Percentiles rank a stretch among this genome's conserved stretches.
These are phyloP conservation scores for Corylus americana DNA, from an alignment of 306 rosid species.

Conservation along the genomic window DNA sequence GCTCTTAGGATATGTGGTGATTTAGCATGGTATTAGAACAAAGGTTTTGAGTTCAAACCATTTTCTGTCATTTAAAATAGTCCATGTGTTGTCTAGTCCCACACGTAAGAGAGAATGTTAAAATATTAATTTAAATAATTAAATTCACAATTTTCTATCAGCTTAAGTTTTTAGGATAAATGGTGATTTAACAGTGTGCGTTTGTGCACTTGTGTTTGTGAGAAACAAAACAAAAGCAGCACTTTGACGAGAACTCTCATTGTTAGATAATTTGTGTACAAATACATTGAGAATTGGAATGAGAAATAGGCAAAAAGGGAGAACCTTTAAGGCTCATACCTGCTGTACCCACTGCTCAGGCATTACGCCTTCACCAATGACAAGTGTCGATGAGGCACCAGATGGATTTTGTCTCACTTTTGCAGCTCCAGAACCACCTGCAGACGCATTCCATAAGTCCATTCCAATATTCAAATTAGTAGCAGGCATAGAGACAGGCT, in stretches of 20 bases:
- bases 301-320: not conserved
- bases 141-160: too few relatives aligned
- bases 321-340: conserved; percentile 39
- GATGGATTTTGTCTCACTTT: conserved; percentile 64
- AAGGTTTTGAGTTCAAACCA: too few relatives aligned
- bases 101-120: too few relatives aligned
- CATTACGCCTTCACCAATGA: conserved; percentile 51
- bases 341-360: conserved; percentile 89
- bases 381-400: conserved; percentile 48
- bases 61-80: too few relatives aligned
- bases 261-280: not conserved
- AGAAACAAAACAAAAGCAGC: not conserved
- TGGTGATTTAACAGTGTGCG: too few relatives aligned
- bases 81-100: too few relatives aligned
- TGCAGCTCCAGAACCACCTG: conserved; percentile 55
- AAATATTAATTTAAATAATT: too few relatives aligned
- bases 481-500: conserved; percentile 62
- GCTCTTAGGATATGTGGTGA: too few relatives aligned
- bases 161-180: too few relatives aligned
- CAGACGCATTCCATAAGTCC: conserved; percentile 86
- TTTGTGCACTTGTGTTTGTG: not conserved
- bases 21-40: too few relatives aligned
- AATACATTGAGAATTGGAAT: not conserved
- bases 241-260: not conserved
- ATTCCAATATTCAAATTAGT: conserved; percentile 92